phyloP scores from a whole-genome alignment of 2,329 filamentous ascomycete genomes.

The Colletotrichum zoysiae region DNA sequence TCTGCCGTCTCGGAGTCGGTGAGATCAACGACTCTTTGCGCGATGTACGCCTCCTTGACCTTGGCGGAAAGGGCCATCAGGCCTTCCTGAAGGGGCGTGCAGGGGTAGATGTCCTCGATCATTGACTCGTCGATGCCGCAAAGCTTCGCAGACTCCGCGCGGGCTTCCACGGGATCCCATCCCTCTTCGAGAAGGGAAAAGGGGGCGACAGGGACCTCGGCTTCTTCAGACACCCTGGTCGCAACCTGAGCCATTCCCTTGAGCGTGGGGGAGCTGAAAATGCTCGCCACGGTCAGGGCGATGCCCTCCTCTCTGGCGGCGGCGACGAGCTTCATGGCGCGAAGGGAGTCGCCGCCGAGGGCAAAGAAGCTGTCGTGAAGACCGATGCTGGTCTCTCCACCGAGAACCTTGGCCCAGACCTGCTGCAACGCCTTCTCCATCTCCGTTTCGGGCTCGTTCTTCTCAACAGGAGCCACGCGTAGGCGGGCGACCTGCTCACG shows the following conservation, averaged over 20 bases:
- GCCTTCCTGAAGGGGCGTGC: constrained; percentile 66
- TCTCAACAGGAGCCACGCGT: constrained; percentile 48
- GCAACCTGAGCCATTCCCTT: constrained; percentile 57
- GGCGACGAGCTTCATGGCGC: constrained; percentile 64
- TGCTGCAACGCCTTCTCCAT: constrained; percentile 54
- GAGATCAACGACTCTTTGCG: constrained; percentile 61
- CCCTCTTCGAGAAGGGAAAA: constrained; percentile 56
- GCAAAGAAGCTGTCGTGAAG: constrained; percentile 60
- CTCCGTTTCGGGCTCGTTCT: constrained; percentile 53
- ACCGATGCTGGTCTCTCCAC: constrained; percentile 50
- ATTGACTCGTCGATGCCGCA: constrained; percentile 52
- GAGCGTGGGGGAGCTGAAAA: constrained; percentile 60
- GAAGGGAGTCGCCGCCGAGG: constrained; percentile 64
- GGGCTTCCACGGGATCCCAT: constrained; percentile 52
- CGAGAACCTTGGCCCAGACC: constrained; percentile 56
- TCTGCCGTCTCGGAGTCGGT: constrained; percentile 51
- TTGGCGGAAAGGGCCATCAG: constrained; percentile 66
- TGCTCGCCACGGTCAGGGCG: constrained; percentile 58
- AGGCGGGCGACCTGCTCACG: constrained; percentile 55
- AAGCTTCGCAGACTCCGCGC: constrained; percentile 54
- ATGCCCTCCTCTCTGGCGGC: constrained; percentile 56
- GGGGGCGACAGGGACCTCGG: constrained; percentile 43
- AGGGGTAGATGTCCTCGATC: constrained; percentile 67
- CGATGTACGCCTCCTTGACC: constrained; percentile 64
- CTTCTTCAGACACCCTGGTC: constrained; percentile 44